Evolutionary conservation across 805 yeast genomes (phyloP).

Genomic region (Komagataella mondaviorum): DNA sequence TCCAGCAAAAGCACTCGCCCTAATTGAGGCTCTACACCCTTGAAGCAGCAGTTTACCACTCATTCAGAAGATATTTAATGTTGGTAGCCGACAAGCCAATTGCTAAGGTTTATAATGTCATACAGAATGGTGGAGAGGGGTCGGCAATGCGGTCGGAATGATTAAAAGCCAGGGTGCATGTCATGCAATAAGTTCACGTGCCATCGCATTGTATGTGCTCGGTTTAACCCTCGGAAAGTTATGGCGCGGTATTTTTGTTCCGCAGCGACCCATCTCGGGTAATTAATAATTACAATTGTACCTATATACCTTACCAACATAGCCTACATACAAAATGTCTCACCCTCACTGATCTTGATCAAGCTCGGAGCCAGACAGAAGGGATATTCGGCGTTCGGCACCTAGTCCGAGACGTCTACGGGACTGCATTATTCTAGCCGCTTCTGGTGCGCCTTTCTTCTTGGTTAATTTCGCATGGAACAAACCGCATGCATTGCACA

Average conservation of each 20-base stretch:
- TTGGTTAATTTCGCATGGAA: slow-evolving; percentile 50
- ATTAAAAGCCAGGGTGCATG: too few species aligned
- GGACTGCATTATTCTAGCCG: slow-evolving; percentile 20
- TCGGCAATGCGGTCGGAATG: not conserved
- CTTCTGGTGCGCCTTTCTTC: slow-evolving; percentile 27
- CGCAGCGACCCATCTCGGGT: not conserved
- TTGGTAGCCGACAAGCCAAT: not conserved
- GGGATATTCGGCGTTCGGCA: slow-evolving; percentile 14
- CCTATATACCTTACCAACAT: not conserved
- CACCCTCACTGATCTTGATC: not conserved
- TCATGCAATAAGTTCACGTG: too few species aligned
- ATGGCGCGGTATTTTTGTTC: not conserved
- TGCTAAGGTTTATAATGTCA: not conserved
- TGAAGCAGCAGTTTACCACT: not conserved
- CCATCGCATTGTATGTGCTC: not conserved
- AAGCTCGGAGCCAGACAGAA: not conserved
- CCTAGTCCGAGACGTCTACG: slow-evolving; percentile 16
- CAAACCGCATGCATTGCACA: slow-evolving; percentile 90
- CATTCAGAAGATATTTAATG: not conserved
- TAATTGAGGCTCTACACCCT: not conserved
- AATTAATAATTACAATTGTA: not conserved
- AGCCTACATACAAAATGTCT: not conserved
- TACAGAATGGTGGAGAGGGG: not conserved
- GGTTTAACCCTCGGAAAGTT: not conserved
- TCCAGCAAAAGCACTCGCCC: not conserved